Conservation (phyloP, 495 filamentous ascomycete genomes). For the Trichoderma asperelloides region DNA sequence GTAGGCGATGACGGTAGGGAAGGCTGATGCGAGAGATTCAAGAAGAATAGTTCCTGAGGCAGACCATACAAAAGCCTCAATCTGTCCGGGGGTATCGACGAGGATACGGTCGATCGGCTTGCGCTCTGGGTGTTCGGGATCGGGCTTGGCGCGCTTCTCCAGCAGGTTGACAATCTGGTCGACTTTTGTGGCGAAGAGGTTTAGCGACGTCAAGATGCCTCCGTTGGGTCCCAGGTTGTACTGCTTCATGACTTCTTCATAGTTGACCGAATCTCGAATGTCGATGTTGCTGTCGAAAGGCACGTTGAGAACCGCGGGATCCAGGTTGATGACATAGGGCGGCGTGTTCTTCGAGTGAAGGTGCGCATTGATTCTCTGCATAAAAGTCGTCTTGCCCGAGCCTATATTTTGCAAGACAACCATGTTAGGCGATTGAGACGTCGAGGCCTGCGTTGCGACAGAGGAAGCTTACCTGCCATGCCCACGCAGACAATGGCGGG, state of each 20-base stretch:
- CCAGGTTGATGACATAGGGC: conserved; percentile 94
- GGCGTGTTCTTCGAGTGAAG: conserved; percentile 65
- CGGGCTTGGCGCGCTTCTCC: conserved; percentile 73
- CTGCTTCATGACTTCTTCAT: conserved; percentile 99
- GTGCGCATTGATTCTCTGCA: conserved; percentile 92
- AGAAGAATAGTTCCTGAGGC: conserved; percentile 89
- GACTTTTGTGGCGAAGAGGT: conserved; percentile 94
- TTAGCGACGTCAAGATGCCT: conserved; percentile 91
- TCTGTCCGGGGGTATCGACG: conserved; percentile 93
- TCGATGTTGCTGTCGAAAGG: conserved; percentile 99
- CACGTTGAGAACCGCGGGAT: conserved; percentile 87
- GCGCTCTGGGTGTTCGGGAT: conserved; percentile 47
- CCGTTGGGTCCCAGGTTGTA: conserved; percentile 98
- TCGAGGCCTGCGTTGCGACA: background rate
- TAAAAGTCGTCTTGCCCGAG: conserved; percentile 96
- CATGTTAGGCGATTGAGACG: conserved; percentile 5
- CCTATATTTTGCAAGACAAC: conserved; percentile 30
- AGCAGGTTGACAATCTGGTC: conserved; percentile 85
- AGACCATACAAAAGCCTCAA: conserved; percentile 97
- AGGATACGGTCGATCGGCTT: conserved; percentile 75
- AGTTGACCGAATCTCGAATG: conserved; percentile 97
- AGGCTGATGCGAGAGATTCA: conserved; percentile 81
- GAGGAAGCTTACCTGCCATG: conserved; percentile 66
- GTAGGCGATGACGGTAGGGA: conserved; percentile 94
- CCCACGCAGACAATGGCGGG: conserved; percentile 85